These are phyloP conservation scores for Tylopilus intermedius DNA, from an alignment of 768 basidiomycete species.

Conservation along the genomic window DNA sequence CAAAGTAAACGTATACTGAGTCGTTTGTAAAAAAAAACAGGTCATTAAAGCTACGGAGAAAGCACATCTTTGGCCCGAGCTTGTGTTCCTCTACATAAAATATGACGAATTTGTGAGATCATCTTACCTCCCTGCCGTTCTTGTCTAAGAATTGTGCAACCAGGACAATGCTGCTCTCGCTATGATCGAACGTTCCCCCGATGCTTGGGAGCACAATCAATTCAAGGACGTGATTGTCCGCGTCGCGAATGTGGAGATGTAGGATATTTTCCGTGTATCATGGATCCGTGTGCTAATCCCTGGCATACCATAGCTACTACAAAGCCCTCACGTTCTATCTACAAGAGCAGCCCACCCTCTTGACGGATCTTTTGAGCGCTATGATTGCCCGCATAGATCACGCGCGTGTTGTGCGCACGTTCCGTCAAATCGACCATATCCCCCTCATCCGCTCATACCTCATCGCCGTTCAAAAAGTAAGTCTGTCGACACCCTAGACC, in stretches of 20 bases:
- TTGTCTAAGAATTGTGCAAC: constrained; percentile 5
- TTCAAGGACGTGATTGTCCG: constrained; percentile 98
- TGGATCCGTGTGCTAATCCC: constrained; percentile 4
- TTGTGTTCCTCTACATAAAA: constrained; percentile 97
- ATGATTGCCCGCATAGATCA: constrained; percentile 95
- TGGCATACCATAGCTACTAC: constrained; percentile 64
- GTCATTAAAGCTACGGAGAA: constrained; percentile 95
- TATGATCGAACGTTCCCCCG: constrained; percentile 98
- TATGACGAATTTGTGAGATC: constrained; percentile 81
- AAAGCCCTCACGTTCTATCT: constrained; percentile 92
- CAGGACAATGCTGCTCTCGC: constrained; percentile 95
- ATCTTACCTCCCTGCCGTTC: neutral
- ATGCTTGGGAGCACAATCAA: constrained; percentile 99
- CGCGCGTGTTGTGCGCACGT: constrained; percentile 90
- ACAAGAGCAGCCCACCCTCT: constrained; percentile 85
- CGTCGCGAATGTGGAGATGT: constrained; percentile 97
- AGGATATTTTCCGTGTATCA: constrained; percentile 20
- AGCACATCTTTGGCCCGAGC: constrained; percentile 96
- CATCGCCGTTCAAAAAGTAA: constrained; percentile 90
- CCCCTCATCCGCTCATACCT: constrained; percentile 95
- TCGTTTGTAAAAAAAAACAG: constrained; percentile 23
- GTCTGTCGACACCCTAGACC: constrained; percentile 19
- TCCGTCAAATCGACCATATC: constrained; percentile 91
- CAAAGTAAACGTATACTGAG: neutral
- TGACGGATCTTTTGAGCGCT: constrained; percentile 90